Evolutionary conservation across 805 yeast species (phyloP), one percentile per base, ranked within the genome.

Genomic region (Pichia occidentalis): DNA sequence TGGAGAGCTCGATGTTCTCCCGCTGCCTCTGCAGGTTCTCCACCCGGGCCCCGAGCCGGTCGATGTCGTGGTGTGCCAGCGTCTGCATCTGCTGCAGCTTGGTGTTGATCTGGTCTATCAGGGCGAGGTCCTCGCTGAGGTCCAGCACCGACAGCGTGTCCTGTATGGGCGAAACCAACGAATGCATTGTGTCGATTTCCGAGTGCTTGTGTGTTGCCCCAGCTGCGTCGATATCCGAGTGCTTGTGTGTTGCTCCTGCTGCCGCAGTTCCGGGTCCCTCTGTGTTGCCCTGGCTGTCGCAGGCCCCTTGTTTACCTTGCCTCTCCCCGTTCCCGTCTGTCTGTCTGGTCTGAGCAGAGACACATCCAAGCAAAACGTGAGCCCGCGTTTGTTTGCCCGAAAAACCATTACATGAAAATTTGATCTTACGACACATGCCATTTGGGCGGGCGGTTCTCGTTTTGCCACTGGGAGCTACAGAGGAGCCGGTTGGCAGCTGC

Each of bases 1-100:
- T 37, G 4, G 43, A 37, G 5, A 36, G 22, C 12, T 21, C n/a
- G 8, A 38, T 37, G n/a, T 32, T 37, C 4, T 39, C 43, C 3
- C 37, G 17, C 20, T 45, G 45, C n/a, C 33, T 13, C 12, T 35
- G n/a, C 2, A 40, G 30, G 16, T 43, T 32, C 4, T 36, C 39
- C 1, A 36, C 24, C 18, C 34, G 16, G 7, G 24, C 8, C 11
- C 21, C 11, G 4, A 31, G 13, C 4, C 28, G 32, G 9, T 20
- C 23, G n/a, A 31, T 7, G 24, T 29, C 30, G n/a, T 36, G 39
- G 8, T 29, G 27, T 23, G 29, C 24, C 5, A 36, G 10, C 1
- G 33, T 19, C 8, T 36, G 34, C 12, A 36, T 11, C 14, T 36
- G 29, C 8, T 36, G 34, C 8, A 36, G 22, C 12, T 28, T 26